Conservation (phyloP, 345 rosid species). For the Aethionema arabicum region DNA sequence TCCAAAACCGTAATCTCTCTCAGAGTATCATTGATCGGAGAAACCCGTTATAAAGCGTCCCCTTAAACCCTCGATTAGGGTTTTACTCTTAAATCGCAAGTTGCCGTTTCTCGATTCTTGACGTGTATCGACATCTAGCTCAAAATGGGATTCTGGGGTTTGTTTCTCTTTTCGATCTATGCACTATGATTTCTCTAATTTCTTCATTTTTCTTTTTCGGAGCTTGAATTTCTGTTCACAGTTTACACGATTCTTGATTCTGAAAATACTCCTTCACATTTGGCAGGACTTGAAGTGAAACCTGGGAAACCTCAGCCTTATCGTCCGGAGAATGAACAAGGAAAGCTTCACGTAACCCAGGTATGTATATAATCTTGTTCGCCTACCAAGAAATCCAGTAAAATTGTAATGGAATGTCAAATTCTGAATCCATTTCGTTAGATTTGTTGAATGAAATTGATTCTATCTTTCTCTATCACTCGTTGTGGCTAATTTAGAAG, state of each 20-base stretch:
- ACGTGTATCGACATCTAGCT: conserved; percentile 9
- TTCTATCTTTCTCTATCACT: conserved; percentile 2
- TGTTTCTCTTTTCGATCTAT: conserved; percentile 28
- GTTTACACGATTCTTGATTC: neutral
- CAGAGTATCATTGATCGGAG: neutral
- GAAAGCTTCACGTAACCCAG: conserved; percentile 84
- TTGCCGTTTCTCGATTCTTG: conserved; percentile 10
- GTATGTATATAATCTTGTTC: conserved; percentile 30
- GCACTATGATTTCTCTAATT: neutral
- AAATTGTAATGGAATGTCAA: neutral
- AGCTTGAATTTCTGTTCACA: no score
- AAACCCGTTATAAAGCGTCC: conserved; percentile 17
- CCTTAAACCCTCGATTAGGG: conserved; percentile 35
- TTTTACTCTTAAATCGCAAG: conserved; percentile 31
- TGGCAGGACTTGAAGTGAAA: conserved; percentile 74
- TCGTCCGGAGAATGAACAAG: conserved; percentile 54
- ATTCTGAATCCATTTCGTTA: neutral
- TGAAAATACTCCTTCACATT: conserved; percentile 7
- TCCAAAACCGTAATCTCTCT: neutral
- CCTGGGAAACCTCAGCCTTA: conserved; percentile 74
- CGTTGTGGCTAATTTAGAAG: neutral
- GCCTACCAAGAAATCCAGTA: neutral
- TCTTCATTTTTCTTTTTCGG: neutral
- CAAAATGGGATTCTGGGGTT: conserved; percentile 71
- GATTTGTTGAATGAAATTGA: neutral